Percentiles rank a stretch among this genome's conserved stretches.
phyloP scores from a whole-genome alignment of 495 filamentous ascomycete species.

The Aspergillus saccharolyticus region DNA sequence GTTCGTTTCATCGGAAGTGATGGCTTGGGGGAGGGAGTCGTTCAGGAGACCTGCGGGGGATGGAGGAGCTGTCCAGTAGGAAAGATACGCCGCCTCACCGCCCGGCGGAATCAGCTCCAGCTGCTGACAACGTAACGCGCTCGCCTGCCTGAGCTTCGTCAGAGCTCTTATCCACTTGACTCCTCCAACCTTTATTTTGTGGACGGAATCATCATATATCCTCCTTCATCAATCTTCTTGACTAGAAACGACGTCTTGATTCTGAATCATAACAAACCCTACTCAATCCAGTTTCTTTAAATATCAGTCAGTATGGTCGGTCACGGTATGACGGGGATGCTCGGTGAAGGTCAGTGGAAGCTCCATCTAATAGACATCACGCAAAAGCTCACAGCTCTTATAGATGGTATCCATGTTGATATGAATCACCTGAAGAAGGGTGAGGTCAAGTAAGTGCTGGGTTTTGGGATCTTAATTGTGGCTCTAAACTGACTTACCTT shows the following conservation, averaged over 20 bases:
- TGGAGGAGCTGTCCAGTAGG: constrained; percentile 24
- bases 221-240: constrained; percentile 1
- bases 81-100: constrained; percentile 26
- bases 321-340: constrained; percentile 57
- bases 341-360: constrained; percentile 61
- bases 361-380: constrained; percentile 9
- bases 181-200: constrained; percentile 11
- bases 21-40: constrained; percentile 3
- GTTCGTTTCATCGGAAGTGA: constrained; percentile 3
- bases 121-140: constrained; percentile 23
- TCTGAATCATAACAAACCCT: not conserved
- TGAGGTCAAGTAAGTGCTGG: constrained; percentile 73
- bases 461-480: not conserved
- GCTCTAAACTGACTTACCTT: not conserved
- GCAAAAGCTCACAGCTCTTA: constrained; percentile 21
- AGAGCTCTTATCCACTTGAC: constrained; percentile 22
- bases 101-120: constrained; percentile 40
- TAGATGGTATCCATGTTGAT: constrained; percentile 98
- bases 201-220: constrained; percentile 6
- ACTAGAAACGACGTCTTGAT: not conserved
- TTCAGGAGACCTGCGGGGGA: constrained; percentile 33
- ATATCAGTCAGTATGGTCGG: constrained; percentile 32
- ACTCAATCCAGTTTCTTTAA: not conserved
- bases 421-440: constrained; percentile 94
- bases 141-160: constrained; percentile 28